Percentiles rank a stretch among this genome's conserved stretches.
Evolutionary conservation across 208 protist genomes (phyloP).

Genomic region (Naegleria fowleri): DNA sequence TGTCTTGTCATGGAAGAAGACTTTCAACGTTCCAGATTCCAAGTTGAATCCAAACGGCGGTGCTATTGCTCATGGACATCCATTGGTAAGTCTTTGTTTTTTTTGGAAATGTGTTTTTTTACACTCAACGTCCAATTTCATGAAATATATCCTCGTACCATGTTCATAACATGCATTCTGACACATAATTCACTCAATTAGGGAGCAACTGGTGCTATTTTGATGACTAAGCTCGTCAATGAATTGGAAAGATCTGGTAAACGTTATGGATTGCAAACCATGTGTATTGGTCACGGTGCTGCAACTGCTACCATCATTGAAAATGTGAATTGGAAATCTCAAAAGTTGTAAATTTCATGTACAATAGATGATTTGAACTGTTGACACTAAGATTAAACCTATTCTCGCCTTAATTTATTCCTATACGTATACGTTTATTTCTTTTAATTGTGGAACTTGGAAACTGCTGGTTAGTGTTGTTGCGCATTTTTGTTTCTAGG

Average conservation of each 20-base stretch:
- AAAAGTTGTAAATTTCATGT: background rate
- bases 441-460: too few species aligned
- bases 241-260: slow-evolving; percentile 31
- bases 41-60: slow-evolving; percentile 54
- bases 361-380: too few species aligned
- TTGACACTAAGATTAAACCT: too few species aligned
- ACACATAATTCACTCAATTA: background rate
- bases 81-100: slow-evolving; percentile 34
- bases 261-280: slow-evolving; percentile 21
- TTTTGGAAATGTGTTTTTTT: too few species aligned
- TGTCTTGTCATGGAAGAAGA: slow-evolving; percentile 37
- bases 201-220: slow-evolving; percentile 32
- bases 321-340: background rate
- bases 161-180: too few species aligned
- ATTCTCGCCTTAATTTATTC: too few species aligned
- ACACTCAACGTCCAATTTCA: too few species aligned
- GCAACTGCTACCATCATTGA: slow-evolving; percentile 28
- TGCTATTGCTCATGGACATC: slow-evolving; percentile 61
- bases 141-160: too few species aligned
- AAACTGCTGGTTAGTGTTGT: too few species aligned
- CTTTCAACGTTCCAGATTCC: slow-evolving; percentile 26
- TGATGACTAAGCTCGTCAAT: slow-evolving; percentile 18
- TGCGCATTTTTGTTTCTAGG: too few species aligned
- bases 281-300: slow-evolving; percentile 31
- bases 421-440: too few species aligned